phyloP scores from a whole-genome alignment of 1,284 basidiomycete species.

The Ganoderma lingzhi region DNA sequence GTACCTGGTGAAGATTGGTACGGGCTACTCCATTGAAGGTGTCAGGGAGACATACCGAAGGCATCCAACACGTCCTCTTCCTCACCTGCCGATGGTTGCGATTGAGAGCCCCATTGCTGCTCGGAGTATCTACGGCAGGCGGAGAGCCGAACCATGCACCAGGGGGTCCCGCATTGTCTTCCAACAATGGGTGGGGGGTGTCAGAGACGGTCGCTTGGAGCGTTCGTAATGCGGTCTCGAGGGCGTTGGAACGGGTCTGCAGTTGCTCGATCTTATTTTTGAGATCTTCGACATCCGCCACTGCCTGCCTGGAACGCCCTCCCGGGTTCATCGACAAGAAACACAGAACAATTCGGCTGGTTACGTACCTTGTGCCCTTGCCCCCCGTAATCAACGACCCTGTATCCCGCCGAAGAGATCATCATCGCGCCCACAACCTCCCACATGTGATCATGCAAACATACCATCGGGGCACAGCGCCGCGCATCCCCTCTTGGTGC shows the following conservation, averaged over 20 bases:
- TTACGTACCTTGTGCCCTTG: slow-evolving; percentile 52
- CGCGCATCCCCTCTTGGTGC: slow-evolving; percentile 72
- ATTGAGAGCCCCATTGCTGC: not conserved
- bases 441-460: slow-evolving; percentile 18
- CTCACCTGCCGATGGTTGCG: slow-evolving; percentile 37
- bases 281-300: slow-evolving; percentile 71
- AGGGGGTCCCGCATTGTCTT: slow-evolving; percentile 29
- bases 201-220: slow-evolving; percentile 57
- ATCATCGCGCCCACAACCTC: not conserved
- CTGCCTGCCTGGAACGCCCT: slow-evolving; percentile 52
- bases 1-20: slow-evolving; percentile 54
- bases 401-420: slow-evolving; percentile 32
- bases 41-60: slow-evolving; percentile 51
- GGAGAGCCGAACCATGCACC: not conserved
- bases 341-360: not conserved
- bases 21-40: not conserved
- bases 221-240: slow-evolving; percentile 62
- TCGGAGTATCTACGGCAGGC: not conserved
- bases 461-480: slow-evolving; percentile 75
- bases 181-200: slow-evolving; percentile 55
- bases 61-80: slow-evolving; percentile 61
- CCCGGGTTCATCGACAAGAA: not conserved
- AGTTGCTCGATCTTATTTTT: slow-evolving; percentile 68
- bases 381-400: slow-evolving; percentile 62
- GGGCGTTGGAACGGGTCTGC: slow-evolving; percentile 59